Conservation (phyloP, 345 rosid species). For the Xanthoceras sorbifolium region DNA sequence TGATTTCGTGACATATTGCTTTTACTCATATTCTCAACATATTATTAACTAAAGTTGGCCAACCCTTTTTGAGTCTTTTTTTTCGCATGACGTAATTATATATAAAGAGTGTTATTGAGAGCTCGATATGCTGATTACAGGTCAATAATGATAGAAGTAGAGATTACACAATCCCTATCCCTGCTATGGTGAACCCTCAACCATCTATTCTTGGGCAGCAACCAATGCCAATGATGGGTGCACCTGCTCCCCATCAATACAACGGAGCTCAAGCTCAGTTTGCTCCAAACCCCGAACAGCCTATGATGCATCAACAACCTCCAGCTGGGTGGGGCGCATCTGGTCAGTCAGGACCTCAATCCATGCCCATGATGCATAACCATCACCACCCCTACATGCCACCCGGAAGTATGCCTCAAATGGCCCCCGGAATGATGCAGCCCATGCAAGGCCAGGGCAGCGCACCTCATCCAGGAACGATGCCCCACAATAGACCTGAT, state of each 20-base stretch:
- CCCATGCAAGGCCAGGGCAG: slow-evolving; percentile 39
- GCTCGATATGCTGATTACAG: slow-evolving; percentile 41
- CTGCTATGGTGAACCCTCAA: slow-evolving; percentile 48
- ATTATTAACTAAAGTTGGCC: neutral
- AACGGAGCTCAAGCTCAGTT: slow-evolving; percentile 45
- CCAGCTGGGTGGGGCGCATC: slow-evolving; percentile 67
- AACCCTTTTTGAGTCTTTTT: neutral
- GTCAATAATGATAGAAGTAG: slow-evolving; percentile 90
- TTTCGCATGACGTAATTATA: neutral
- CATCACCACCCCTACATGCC: slow-evolving; percentile 58
- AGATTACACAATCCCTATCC: slow-evolving; percentile 76
- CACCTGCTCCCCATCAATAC: slow-evolving; percentile 46
- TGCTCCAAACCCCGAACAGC: slow-evolving; percentile 39
- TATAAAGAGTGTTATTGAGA: neutral
- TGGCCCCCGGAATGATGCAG: slow-evolving; percentile 66
- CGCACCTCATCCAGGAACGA: slow-evolving; percentile 31
- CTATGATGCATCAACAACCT: slow-evolving; percentile 53
- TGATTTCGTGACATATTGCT: too few species aligned
- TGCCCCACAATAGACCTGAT: slow-evolving; percentile 46
- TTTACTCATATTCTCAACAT: too few species aligned
- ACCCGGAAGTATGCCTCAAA: slow-evolving; percentile 54
- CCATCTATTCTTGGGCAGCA: slow-evolving; percentile 78
- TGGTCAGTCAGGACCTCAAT: slow-evolving; percentile 47
- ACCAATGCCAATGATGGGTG: slow-evolving; percentile 43
- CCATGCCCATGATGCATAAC: slow-evolving; percentile 53